Percentiles rank a stretch among this genome's conserved stretches.
phyloP scores from a whole-genome alignment of 2,329 filamentous ascomycete species.

The Pseudocercospora crystallina region DNA sequence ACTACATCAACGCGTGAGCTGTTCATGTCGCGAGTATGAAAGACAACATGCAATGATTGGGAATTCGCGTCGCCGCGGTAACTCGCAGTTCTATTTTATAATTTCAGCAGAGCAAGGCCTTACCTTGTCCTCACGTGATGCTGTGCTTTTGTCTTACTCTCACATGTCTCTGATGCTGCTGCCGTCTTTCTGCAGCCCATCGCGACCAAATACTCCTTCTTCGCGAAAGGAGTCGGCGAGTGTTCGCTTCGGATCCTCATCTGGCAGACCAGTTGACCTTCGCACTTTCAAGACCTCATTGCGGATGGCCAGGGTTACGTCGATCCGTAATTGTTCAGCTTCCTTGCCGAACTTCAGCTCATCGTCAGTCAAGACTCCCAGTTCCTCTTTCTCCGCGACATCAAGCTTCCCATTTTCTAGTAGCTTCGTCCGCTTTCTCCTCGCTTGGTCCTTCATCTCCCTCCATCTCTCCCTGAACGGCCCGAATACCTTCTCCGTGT shows the following conservation, averaged over 20 bases:
- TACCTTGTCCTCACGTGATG: not conserved
- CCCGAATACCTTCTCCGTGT: slow-evolving; percentile 73
- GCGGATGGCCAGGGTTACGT: slow-evolving; percentile 76
- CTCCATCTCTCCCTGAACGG: slow-evolving; percentile 75
- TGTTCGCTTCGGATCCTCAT: slow-evolving; percentile 75
- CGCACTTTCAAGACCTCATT: slow-evolving; percentile 79
- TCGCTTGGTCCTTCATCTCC: slow-evolving; percentile 59
- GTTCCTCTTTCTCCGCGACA: slow-evolving; percentile 16
- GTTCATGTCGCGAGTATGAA: no score
- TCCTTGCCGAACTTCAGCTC: slow-evolving; percentile 69
- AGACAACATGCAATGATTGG: no score
- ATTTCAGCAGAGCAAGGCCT: not conserved
- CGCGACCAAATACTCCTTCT: slow-evolving; percentile 49
- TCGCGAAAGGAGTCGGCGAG: slow-evolving; percentile 77
- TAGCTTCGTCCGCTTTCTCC: slow-evolving; percentile 39
- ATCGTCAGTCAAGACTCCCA: slow-evolving; percentile 66
- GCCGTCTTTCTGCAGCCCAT: slow-evolving; percentile 60
- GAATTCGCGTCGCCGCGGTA: no score
- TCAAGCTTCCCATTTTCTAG: not conserved
- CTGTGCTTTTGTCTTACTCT: slow-evolving; percentile 11
- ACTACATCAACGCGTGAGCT: no score
- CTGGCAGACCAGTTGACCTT: slow-evolving; percentile 67
- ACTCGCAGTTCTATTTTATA: not conserved
- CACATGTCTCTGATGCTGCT: slow-evolving; percentile 60
- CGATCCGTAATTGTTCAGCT: slow-evolving; percentile 72